A percentile compares a stretch with the other conserved stretches of the same genome.
Evolutionary conservation across 306 rosid species (phyloP).

Genomic region (Cucumis melo): DNA sequence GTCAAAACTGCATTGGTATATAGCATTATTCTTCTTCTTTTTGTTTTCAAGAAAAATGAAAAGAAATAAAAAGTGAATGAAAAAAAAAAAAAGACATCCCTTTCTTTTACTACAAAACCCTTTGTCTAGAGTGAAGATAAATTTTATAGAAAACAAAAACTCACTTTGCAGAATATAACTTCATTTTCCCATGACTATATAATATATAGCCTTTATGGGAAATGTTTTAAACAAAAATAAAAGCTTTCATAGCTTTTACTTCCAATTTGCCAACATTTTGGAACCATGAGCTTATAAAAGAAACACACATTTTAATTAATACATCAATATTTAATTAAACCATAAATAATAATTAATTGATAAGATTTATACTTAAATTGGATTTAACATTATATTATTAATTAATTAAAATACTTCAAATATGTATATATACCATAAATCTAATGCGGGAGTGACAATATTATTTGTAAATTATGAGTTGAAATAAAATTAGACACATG

Average conservation of each 20-base stretch:
- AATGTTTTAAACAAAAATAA: neutral
- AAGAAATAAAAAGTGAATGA: neutral
- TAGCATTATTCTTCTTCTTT: neutral
- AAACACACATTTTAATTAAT: neutral
- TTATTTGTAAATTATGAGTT: neutral
- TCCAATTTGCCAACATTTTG: neutral
- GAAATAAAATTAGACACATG: neutral
- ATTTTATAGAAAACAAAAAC: conserved; percentile 3
- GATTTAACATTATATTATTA: too few relatives aligned
- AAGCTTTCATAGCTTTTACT: neutral
- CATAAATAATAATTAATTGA: too few relatives aligned
- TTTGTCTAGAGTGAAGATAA: neutral
- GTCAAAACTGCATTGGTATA: neutral
- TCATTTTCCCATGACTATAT: neutral
- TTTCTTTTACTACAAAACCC: neutral
- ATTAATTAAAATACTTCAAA: too few relatives aligned
- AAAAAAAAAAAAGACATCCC: neutral
- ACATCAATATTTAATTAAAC: neutral
- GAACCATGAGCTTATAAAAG: neutral
- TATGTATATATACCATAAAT: neutral
- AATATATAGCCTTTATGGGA: neutral
- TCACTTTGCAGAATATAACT: neutral
- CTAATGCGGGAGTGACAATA: neutral
- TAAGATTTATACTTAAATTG: too few relatives aligned
- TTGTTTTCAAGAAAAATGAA: neutral